Evolutionary conservation across 495 filamentous ascomycete genomes (phyloP), one percentile per base, ranked within the genome.

Genomic region (Aspergillus homomorphus): DNA sequence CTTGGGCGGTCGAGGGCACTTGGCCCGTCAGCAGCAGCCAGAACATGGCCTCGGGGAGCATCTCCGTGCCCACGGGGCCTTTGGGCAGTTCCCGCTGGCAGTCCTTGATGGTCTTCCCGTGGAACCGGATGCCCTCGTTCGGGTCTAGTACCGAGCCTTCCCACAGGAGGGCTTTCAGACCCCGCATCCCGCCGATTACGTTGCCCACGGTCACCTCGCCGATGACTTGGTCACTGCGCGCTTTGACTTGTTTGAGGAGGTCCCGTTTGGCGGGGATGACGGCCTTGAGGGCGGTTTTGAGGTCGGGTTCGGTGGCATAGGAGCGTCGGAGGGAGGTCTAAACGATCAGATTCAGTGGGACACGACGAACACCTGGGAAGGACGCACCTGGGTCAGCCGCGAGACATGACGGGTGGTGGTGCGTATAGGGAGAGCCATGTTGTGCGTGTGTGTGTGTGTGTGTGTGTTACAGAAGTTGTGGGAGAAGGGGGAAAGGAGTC

Each of bases 11-110:
- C 2, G 88, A 89, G 10, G 94, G 94, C 22, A 98, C 89, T 72
- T 93, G 81, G 57, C 94, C 95, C 9, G 94, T 98, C 59, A 98
- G 76, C 16, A 98, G 87, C 23, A 98, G 87, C 94, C 94, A 98
- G 83, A 98, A 98, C 94, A 98, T 98, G 69, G 92, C 87, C 75
- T 98, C 94, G 41, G 94, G 94, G 2, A 98, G 87, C 95, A 98
- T 98, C 78, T 98, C 93, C n/a, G 90, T 94, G 57, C 94, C 94
- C 2, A 88, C 84, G 55, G 84, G 89, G 53, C 92, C 94, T 79
- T 96, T 97, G 65, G 94, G 94, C 8, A 98, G 84, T 69, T 95
- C 85, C 57, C 84, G 83, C 68, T 96, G 92, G 82, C 94, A 98
- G 69, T 98, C 94, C 78, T 94, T 95, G 81, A 98, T 98, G 50